A percentile compares a stretch with the other conserved stretches of the same genome.
These are phyloP conservation scores for Globisporangium heterothallicum DNA, from an alignment of 352 stramenopile genomes.

Conservation along the genomic window DNA sequence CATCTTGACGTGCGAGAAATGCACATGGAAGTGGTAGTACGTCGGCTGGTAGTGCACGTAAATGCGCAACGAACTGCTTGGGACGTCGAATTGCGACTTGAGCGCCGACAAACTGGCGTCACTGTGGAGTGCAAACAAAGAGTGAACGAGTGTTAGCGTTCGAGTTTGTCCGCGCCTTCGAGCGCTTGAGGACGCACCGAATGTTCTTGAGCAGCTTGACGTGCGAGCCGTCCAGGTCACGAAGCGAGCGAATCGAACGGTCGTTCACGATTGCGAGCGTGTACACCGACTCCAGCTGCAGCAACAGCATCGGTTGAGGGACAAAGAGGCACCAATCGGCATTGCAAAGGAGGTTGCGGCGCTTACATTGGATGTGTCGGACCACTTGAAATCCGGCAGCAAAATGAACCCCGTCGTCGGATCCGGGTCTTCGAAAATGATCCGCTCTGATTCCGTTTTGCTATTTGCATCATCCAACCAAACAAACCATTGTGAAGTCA, in stretches of 20 bases:
- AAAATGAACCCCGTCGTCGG: constrained; percentile 66
- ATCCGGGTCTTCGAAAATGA: constrained; percentile 73
- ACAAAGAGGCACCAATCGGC: no score
- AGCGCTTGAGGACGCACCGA: constrained; percentile 26
- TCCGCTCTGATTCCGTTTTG: constrained; percentile 76
- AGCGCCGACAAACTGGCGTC: constrained; percentile 54
- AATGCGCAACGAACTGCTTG: constrained; percentile 53
- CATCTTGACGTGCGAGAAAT: constrained; percentile 85
- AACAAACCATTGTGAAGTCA: no score
- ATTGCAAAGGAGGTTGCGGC: no score
- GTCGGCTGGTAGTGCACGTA: constrained; percentile 88
- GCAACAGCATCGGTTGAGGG: background rate
- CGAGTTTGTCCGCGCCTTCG: no score
- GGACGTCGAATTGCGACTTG: constrained; percentile 48
- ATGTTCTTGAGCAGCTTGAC: constrained; percentile 69
- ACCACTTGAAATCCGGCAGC: constrained; percentile 85
- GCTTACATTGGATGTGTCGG: constrained; percentile 52
- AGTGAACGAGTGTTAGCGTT: no score
- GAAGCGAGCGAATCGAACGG: constrained; percentile 61
- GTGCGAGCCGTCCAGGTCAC: constrained; percentile 62
- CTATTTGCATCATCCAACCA: constrained; percentile 18
- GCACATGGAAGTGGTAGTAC: constrained; percentile 87
- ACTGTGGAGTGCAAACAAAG: constrained; percentile 17
- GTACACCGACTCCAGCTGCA: constrained; percentile 73
- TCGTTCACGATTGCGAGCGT: constrained; percentile 80